Percentiles rank a stretch among this genome's conserved stretches.
These are phyloP conservation scores for Niebla homalea DNA, from an alignment of 495 filamentous ascomycete genomes.

Conservation along the genomic window DNA sequence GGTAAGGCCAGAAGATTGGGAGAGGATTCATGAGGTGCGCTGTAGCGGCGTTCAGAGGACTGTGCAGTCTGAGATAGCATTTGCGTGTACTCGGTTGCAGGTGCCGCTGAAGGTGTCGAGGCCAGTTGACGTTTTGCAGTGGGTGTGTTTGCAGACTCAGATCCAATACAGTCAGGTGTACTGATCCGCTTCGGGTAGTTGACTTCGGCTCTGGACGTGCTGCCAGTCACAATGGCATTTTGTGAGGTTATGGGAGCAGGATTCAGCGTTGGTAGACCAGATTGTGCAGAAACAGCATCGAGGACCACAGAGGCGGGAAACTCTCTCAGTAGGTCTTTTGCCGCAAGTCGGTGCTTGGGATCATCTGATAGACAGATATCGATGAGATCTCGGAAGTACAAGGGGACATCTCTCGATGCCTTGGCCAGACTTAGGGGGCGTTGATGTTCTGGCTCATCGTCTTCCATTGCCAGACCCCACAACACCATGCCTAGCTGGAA, in stretches of 20 bases:
- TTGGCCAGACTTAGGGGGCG: constrained; percentile 48
- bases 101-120: too few relatives aligned
- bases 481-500: constrained; percentile 96
- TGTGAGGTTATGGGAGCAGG: background rate
- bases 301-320: constrained; percentile 27
- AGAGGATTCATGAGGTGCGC: too few relatives aligned
- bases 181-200: background rate
- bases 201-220: background rate
- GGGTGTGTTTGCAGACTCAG: background rate
- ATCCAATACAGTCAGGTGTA: background rate
- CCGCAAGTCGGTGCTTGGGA: constrained; percentile 41
- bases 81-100: too few relatives aligned
- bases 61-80: too few relatives aligned
- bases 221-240: background rate
- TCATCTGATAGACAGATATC: constrained; percentile 41
- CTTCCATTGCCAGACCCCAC: constrained; percentile 76
- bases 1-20: too few relatives aligned
- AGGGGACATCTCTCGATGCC: constrained; percentile 33
- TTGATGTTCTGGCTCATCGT: constrained; percentile 79
- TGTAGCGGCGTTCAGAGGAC: too few relatives aligned
- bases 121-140: background rate
- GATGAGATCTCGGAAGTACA: constrained; percentile 47
- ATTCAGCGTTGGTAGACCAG: background rate
- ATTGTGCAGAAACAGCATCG: background rate
- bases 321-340: constrained; percentile 40